Evolutionary conservation across 1,139 yeast species (phyloP).

Genomic region (Pichia sp.): DNA sequence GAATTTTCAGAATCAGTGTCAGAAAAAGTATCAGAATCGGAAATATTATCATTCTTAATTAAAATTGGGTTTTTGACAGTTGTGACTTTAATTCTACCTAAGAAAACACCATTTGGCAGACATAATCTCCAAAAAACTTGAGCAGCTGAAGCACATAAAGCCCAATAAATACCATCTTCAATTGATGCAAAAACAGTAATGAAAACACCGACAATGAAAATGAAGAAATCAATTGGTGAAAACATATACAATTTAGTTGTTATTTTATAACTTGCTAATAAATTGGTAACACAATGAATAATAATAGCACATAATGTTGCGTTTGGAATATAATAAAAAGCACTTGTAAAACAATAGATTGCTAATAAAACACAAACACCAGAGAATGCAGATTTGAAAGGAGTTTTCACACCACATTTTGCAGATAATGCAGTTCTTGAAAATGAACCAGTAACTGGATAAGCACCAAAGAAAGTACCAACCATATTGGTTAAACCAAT

Average conservation of each 20-base stretch:
- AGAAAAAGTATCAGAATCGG: background rate
- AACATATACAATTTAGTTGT: constrained; percentile 71
- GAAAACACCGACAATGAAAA: constrained; percentile 71
- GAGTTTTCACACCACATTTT: constrained; percentile 92
- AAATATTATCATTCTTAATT: background rate
- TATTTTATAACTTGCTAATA: constrained; percentile 64
- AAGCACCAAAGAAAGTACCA: constrained; percentile 87
- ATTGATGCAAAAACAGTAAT: constrained; percentile 75
- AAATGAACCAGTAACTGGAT: constrained; percentile 94
- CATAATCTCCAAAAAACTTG: constrained; percentile 66
- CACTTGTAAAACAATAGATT: constrained; percentile 69
- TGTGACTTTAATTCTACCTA: constrained; percentile 68
- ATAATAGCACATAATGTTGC: constrained; percentile 82
- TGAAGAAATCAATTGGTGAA: constrained; percentile 68
- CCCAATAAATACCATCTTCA: constrained; percentile 86
- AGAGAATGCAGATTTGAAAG: constrained; percentile 84
- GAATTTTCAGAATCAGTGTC: background rate
- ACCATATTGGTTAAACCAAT: constrained; percentile 85
- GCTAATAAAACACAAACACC: constrained; percentile 85
- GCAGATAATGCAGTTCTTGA: constrained; percentile 91
- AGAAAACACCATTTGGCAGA: constrained; percentile 72
- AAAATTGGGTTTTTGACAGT: constrained; percentile 52
- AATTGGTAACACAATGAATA: constrained; percentile 87
- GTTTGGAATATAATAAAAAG: constrained; percentile 84
- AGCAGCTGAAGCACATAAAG: constrained; percentile 77